These are phyloP conservation scores for Mycena leptocephala DNA, from an alignment of 768 basidiomycete genomes.

Conservation along the genomic window DNA sequence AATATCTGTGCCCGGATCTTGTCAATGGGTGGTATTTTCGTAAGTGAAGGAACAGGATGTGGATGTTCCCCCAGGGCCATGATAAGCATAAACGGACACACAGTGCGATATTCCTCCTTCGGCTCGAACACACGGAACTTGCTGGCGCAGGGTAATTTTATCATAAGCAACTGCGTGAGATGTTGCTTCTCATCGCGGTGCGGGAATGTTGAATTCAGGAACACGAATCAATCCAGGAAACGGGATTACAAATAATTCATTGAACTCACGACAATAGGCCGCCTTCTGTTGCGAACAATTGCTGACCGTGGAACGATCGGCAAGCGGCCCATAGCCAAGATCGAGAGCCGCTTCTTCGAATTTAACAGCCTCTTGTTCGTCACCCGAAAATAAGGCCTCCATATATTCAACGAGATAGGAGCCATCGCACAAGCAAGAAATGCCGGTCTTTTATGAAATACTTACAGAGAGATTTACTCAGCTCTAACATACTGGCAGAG, in stretches of 20 bases:
- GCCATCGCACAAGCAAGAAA: too few relatives aligned
- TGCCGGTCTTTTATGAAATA: too few relatives aligned
- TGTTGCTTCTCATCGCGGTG: not conserved
- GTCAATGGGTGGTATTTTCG: conserved; percentile 41
- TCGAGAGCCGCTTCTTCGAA: not conserved
- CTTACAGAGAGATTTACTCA: too few relatives aligned
- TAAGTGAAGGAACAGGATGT: conserved; percentile 40
- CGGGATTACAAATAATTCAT: too few relatives aligned
- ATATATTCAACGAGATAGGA: too few relatives aligned
- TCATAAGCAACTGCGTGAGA: not conserved
- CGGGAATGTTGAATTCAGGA: not conserved
- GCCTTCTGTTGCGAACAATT: not conserved
- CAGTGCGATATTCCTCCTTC: not conserved
- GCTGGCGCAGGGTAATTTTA: not conserved
- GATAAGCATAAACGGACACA: conserved; percentile 37
- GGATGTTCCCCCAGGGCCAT: conserved; percentile 27
- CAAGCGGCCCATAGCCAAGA: not conserved
- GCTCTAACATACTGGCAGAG: too few relatives aligned
- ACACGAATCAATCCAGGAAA: too few relatives aligned
- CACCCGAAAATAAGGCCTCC: too few relatives aligned
- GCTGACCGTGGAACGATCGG: not conserved
- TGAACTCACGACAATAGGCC: not conserved
- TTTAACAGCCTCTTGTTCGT: too few relatives aligned
- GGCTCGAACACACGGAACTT: conserved; percentile 33
- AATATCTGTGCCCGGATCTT: conserved; percentile 18